phyloP scores from a whole-genome alignment of 2,329 filamentous ascomycete genomes.

The Periglandula ipomoeae region DNA sequence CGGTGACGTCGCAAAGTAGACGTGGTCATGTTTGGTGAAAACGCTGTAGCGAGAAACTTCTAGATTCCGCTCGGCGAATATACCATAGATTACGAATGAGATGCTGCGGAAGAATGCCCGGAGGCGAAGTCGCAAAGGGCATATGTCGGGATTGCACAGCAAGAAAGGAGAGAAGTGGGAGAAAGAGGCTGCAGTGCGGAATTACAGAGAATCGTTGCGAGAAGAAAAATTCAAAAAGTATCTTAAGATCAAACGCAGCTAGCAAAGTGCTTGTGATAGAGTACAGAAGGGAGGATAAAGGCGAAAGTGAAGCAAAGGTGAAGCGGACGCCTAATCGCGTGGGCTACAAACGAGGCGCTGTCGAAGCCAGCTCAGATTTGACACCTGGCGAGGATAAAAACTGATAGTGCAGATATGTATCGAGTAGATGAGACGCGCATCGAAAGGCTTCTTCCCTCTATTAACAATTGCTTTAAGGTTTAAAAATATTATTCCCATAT shows the following conservation, averaged over 20 bases:
- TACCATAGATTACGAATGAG: not conserved
- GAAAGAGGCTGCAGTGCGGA: not conserved
- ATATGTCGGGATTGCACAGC: too few relatives aligned
- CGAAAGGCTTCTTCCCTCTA: too few relatives aligned
- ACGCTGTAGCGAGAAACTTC: not conserved
- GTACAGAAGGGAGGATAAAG: not conserved
- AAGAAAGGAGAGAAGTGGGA: too few relatives aligned
- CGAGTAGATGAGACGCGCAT: not conserved
- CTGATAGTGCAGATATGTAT: conserved; percentile 12
- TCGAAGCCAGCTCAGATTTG: conserved; percentile 14
- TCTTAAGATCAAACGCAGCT: not conserved
- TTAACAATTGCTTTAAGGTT: too few relatives aligned
- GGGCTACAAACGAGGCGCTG: too few relatives aligned
- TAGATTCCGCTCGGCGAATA: not conserved
- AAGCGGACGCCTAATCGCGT: too few relatives aligned
- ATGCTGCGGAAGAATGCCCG: not conserved
- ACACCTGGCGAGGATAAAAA: conserved; percentile 18
- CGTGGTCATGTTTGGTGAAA: not conserved
- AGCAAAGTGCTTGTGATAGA: not conserved
- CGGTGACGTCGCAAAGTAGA: conserved; percentile 1
- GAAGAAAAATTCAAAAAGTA: not conserved
- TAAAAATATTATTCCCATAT: too few relatives aligned
- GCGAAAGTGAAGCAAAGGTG: not conserved
- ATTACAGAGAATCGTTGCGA: not conserved
- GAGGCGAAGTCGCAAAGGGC: too few relatives aligned